These are phyloP conservation scores for Aspergillus hancockii DNA, from an alignment of 495 filamentous ascomycete genomes.

Conservation along the genomic window DNA sequence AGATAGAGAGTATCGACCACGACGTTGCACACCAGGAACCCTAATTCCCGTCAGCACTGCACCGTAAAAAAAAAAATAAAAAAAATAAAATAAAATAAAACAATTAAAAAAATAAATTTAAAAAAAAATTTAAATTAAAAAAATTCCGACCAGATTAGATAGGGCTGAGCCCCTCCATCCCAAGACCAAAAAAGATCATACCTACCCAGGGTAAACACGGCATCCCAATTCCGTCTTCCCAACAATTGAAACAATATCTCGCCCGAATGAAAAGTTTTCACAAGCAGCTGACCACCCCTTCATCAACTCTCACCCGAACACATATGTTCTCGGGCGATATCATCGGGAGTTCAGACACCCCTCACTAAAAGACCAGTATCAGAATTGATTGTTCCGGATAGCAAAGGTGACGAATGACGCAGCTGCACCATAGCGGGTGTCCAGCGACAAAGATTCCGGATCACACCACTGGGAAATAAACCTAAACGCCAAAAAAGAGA, in stretches of 20 bases:
- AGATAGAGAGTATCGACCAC: neutral
- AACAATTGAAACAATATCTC: neutral
- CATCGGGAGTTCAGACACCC: slow-evolving; percentile 2
- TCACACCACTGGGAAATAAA: slow-evolving; percentile 18
- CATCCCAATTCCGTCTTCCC: neutral
- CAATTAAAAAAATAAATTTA: neutral
- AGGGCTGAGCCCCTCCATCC: neutral
- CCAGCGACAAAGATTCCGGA: slow-evolving; percentile 15
- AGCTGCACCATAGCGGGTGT: neutral
- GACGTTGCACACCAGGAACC: neutral
- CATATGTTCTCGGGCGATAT: slow-evolving; percentile 3
- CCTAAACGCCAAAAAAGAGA: neutral
- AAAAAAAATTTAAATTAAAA: neutral
- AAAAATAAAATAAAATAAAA: neutral
- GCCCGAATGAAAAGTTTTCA: slow-evolving; percentile 10
- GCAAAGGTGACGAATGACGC: slow-evolving; percentile 3
- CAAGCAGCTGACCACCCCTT: slow-evolving; percentile 2
- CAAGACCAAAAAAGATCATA: neutral
- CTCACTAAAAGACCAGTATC: neutral
- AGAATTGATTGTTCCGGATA: neutral
- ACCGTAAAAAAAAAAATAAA: neutral
- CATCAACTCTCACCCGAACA: neutral
- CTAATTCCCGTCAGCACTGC: neutral
- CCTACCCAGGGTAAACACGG: neutral
- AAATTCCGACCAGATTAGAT: neutral